Evolutionary conservation across 345 rosid genomes (phyloP).

Genomic region (Aquilaria yunnanensis): DNA sequence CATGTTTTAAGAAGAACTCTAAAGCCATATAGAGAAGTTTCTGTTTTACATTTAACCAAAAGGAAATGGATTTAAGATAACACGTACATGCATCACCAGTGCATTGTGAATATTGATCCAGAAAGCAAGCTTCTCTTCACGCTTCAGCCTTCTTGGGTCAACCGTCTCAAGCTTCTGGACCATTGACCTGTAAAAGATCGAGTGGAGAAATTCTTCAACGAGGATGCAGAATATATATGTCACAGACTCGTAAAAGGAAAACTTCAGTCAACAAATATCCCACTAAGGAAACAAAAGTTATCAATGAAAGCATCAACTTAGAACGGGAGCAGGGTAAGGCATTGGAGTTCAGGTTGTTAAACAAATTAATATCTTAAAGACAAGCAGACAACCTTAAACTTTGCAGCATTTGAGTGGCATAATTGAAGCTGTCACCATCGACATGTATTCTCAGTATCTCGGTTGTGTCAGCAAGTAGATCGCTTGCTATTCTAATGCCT

Average conservation of each 20-base stretch:
- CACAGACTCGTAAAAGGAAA: neutral
- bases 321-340: too few species aligned
- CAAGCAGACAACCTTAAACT: conserved; percentile 53
- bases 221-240: conserved; percentile 1
- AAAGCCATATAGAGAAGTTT: too few species aligned
- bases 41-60: too few species aligned
- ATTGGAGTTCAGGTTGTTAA: neutral
- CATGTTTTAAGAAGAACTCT: too few species aligned
- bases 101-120: conserved; percentile 94
- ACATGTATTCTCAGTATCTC: conserved; percentile 55
- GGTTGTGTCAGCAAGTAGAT: conserved; percentile 28
- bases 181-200: conserved; percentile 43
- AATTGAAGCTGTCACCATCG: conserved; percentile 54
- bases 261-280: too few species aligned
- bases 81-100: conserved; percentile 71
- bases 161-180: conserved; percentile 70
- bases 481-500: conserved; percentile 41
- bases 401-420: conserved; percentile 53
- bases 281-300: neutral
- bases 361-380: conserved; percentile 4
- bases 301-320: neutral
- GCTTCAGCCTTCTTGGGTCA: conserved; percentile 72
- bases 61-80: neutral
- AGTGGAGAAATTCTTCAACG: conserved; percentile 7
- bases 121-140: conserved; percentile 91